Evolutionary conservation across 1,284 basidiomycete species (phyloP).

Genomic region (Apiotrichum porosum): DNA sequence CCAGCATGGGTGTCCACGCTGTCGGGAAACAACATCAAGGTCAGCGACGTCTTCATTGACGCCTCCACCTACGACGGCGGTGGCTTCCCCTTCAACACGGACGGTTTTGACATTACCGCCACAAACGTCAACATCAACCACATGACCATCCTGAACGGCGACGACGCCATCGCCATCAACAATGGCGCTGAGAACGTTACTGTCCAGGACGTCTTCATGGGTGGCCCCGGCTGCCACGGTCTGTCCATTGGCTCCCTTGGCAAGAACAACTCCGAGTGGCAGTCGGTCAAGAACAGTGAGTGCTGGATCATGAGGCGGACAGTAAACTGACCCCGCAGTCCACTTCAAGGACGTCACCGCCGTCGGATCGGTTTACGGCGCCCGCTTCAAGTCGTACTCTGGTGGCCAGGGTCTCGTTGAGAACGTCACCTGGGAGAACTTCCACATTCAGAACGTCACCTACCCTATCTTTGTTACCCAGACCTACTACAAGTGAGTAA

Average conservation of each 20-base stretch:
- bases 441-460: constrained; percentile 39
- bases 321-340: no score
- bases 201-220: constrained; percentile 51
- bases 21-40: constrained; percentile 51
- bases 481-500: constrained; percentile 44
- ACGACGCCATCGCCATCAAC: constrained; percentile 54
- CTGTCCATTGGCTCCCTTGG: constrained; percentile 54
- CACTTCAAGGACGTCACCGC: constrained; percentile 26
- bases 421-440: constrained; percentile 54
- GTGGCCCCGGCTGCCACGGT: constrained; percentile 54
- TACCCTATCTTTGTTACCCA: constrained; percentile 54
- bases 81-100: constrained; percentile 55
- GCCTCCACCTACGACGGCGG: constrained; percentile 48
- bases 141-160: constrained; percentile 49
- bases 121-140: constrained; percentile 13
- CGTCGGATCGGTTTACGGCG: constrained; percentile 52
- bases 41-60: constrained; percentile 53
- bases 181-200: constrained; percentile 52
- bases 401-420: constrained; percentile 51
- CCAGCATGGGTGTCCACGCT: constrained; percentile 54
- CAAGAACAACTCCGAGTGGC: constrained; percentile 43
- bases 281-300: constrained; percentile 23
- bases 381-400: constrained; percentile 52
- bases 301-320: no score
- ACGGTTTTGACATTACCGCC: constrained; percentile 49